A percentile compares a stretch with the other conserved stretches of the same genome.
phyloP scores from a whole-genome alignment of 139 green algal genomes.

The Coelastrella sp. region DNA sequence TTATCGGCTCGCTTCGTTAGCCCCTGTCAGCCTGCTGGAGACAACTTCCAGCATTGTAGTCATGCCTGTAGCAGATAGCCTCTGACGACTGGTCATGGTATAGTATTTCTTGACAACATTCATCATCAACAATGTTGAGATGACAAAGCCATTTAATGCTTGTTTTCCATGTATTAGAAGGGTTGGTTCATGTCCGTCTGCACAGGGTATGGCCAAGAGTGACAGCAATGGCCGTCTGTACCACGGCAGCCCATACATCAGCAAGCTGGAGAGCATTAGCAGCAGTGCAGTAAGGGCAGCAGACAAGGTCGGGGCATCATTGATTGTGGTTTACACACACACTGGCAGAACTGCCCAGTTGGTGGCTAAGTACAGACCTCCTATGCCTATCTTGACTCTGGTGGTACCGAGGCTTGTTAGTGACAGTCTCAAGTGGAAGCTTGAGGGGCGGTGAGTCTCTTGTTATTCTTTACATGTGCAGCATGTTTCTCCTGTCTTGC shows the following conservation, averaged over 20 bases:
- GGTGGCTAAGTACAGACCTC: conserved; percentile 88
- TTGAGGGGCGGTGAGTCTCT: conserved; percentile 72
- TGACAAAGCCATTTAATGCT: too few species aligned
- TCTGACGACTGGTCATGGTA: too few species aligned
- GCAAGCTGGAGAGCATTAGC: conserved; percentile 90
- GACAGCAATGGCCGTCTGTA: conserved; percentile 46
- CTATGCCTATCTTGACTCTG: conserved; percentile 90
- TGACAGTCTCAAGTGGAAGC: conserved; percentile 83
- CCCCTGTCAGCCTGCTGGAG: too few species aligned
- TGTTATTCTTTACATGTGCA: too few species aligned
- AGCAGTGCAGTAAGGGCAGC: conserved; percentile 87
- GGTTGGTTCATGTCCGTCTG: background rate
- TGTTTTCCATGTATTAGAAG: too few species aligned
- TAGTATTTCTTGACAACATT: too few species aligned
- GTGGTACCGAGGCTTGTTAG: conserved; percentile 87
- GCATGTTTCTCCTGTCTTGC: background rate
- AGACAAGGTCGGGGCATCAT: conserved; percentile 78
- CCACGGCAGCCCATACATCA: conserved; percentile 54
- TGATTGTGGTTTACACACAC: conserved; percentile 91
- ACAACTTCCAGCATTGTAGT: too few species aligned
- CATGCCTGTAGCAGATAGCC: too few species aligned
- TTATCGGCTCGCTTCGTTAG: too few species aligned
- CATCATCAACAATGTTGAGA: too few species aligned
- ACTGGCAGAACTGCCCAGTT: conserved; percentile 80
- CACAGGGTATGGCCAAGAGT: conserved; percentile 42